Evolutionary conservation across 2,329 filamentous ascomycete species (phyloP).

Genomic region (Aphanocladium album): DNA sequence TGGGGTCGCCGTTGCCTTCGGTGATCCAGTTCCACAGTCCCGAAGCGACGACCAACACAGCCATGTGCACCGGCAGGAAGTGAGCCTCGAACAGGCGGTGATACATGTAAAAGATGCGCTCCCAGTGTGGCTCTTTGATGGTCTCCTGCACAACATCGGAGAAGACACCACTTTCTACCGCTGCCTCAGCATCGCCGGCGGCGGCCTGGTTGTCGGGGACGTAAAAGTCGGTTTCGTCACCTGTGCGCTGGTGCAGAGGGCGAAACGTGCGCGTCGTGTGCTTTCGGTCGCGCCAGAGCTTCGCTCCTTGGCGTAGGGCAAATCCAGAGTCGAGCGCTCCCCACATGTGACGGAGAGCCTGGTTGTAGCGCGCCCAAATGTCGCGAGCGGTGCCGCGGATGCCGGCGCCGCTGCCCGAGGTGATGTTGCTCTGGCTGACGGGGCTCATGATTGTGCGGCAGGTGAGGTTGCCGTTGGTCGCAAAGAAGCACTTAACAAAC

Average conservation of each 20-base stretch:
- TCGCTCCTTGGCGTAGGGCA: conserved; percentile 52
- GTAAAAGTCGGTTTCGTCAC: conserved; percentile 41
- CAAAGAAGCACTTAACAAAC: conserved; percentile 75
- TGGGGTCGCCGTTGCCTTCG: conserved; percentile 44
- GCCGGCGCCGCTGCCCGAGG: conserved; percentile 48
- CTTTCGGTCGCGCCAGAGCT: conserved; percentile 54
- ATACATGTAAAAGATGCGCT: conserved; percentile 52
- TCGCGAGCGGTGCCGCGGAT: conserved; percentile 51
- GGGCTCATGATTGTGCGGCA: conserved; percentile 60
- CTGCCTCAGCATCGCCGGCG: conserved; percentile 34
- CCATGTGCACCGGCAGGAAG: conserved; percentile 64
- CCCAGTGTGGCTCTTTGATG: conserved; percentile 48
- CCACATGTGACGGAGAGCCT: conserved; percentile 73
- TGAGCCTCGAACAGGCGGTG: conserved; percentile 71
- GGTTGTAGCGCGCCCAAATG: conserved; percentile 62
- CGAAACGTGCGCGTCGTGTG: conserved; percentile 50
- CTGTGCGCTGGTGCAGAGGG: conserved; percentile 47
- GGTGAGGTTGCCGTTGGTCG: conserved; percentile 63
- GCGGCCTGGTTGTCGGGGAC: conserved; percentile 41
- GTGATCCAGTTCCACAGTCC: conserved; percentile 54
- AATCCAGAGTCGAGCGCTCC: conserved; percentile 66
- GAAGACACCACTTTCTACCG: conserved; percentile 47
- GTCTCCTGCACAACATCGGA: conserved; percentile 49
- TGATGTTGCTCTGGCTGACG: conserved; percentile 68
- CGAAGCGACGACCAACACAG: conserved; percentile 58